Evolutionary conservation across 306 rosid genomes (phyloP), one percentile per base, ranked within the genome.

Genomic region (Oemleria cerasiformis): DNA sequence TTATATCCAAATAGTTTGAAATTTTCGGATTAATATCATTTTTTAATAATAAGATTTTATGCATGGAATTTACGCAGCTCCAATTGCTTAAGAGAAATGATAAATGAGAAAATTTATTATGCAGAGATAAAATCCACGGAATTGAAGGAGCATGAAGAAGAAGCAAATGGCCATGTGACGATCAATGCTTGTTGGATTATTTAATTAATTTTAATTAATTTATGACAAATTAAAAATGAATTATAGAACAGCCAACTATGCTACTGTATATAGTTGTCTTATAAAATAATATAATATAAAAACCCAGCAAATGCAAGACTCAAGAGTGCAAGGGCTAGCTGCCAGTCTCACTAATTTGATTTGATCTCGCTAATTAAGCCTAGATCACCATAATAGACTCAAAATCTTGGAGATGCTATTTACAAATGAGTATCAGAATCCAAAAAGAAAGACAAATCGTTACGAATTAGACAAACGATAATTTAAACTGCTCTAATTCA

Each of bases 81-180:
- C 41, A 62, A 54, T 54, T 69, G 64, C 40, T 53, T 69, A 39
- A 3, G 0, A 43, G 13, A 36, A 16, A 15, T 43, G 38, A 60
- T 34, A 60, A 42, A 19, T 21, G 40, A 40, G 10, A 20, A 54
- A 40, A 38, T 13, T 14, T 9, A 69, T 19, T 59, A 16, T 20
- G 21, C 23, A 40, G 11, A 25, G 21, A 69, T 69, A 69, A 55
- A 9, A 41, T 39, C 4, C 25, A 41, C 3, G 34, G 63, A 21
- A 51, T 4, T 56, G 9, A 50, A 51, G 38, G 62, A 11, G 49
- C n/a, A 19, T 40, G 20, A 68, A 7, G 16, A 41, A 50, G 73
- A 69, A 40, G 42, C 63, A 21, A 40, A 40, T 70, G 74, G 74
- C 74, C 54, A 54, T 69, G 63, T 69, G 64, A 21, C 19, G 21